Percentiles rank a stretch among this genome's conserved stretches.
Evolutionary conservation across 495 filamentous ascomycete species (phyloP).

Genomic region (Hypoxylon trugodes): DNA sequence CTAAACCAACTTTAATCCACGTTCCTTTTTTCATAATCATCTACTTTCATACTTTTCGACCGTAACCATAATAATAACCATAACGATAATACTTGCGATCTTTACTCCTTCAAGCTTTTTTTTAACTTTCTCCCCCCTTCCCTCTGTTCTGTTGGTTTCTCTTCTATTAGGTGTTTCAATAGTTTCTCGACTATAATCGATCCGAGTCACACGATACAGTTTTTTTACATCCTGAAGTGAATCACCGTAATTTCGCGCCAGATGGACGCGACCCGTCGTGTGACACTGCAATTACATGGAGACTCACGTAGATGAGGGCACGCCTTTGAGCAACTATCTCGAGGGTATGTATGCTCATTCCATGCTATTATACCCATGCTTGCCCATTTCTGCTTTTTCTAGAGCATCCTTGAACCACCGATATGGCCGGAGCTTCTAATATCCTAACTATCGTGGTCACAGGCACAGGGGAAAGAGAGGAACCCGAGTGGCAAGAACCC

Average conservation of each 20-base stretch:
- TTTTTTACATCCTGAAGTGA: slow-evolving; percentile 19
- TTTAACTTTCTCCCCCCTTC: slow-evolving; percentile 1
- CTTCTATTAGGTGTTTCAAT: slow-evolving; percentile 13
- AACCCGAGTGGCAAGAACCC: slow-evolving; percentile 49
- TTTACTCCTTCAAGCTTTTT: slow-evolving; percentile 8
- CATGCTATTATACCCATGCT: slow-evolving; percentile 1
- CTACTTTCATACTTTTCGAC: too few relatives aligned
- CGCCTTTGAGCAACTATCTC: slow-evolving; percentile 91
- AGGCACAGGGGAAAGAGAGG: slow-evolving; percentile 51
- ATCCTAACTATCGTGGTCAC: slow-evolving; percentile 42
- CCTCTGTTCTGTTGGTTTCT: slow-evolving; percentile 5
- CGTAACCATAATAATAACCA: too few relatives aligned
- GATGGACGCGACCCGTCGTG: slow-evolving; percentile 47
- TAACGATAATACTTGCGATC: too few relatives aligned
- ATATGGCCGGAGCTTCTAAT: slow-evolving; percentile 52
- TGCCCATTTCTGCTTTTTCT: not conserved
- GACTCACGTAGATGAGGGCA: slow-evolving; percentile 87
- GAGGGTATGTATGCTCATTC: slow-evolving; percentile 70
- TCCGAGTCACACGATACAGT: slow-evolving; percentile 4
- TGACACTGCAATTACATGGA: slow-evolving; percentile 72
- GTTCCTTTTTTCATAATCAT: slow-evolving; percentile 8
- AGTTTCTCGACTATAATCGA: slow-evolving; percentile 12
- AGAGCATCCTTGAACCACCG: slow-evolving; percentile 44
- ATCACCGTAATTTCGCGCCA: slow-evolving; percentile 38
- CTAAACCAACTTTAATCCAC: not conserved